A percentile compares a stretch with the other conserved stretches of the same genome.
Evolutionary conservation across 2,329 filamentous ascomycete species (phyloP).

Genomic region (Amauroascus niger): DNA sequence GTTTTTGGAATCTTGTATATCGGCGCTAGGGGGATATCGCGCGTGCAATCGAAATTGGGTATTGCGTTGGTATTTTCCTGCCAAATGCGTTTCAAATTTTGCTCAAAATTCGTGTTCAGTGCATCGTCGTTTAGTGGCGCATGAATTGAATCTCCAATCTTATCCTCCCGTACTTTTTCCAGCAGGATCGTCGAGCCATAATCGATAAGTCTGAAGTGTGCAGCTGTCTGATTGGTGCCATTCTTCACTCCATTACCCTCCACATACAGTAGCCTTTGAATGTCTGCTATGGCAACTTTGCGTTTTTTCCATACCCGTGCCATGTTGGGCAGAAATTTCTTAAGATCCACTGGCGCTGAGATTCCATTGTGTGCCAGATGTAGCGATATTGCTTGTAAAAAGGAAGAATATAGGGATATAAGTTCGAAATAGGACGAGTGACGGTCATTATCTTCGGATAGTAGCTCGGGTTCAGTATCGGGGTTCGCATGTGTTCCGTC

Average conservation of each 20-base stretch:
- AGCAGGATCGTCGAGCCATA: slow-evolving; percentile 36
- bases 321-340: slow-evolving; percentile 51
- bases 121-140: slow-evolving; percentile 37
- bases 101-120: slow-evolving; percentile 44
- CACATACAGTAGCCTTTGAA: slow-evolving; percentile 58
- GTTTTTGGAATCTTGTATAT: slow-evolving; percentile 26
- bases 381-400: slow-evolving; percentile 58
- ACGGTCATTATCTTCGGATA: slow-evolving; percentile 20
- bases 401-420: slow-evolving; percentile 54
- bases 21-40: slow-evolving; percentile 26
- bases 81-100: slow-evolving; percentile 40
- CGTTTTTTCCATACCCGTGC: slow-evolving; percentile 64
- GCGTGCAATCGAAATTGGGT: slow-evolving; percentile 26
- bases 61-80: slow-evolving; percentile 31
- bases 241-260: slow-evolving; percentile 27
- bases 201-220: slow-evolving; percentile 31
- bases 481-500: neutral
- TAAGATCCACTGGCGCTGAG: slow-evolving; percentile 54
- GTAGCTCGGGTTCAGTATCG: neutral
- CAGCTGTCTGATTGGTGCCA: neutral
- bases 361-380: slow-evolving; percentile 61
- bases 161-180: slow-evolving; percentile 21
- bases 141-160: slow-evolving; percentile 7
- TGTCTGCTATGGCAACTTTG: slow-evolving; percentile 54
- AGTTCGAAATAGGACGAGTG: slow-evolving; percentile 41